Evolutionary conservation across 2,329 filamentous ascomycete species (phyloP), one percentile per base, ranked within the genome.

Genomic region (Coleophoma eucalyptorum): DNA sequence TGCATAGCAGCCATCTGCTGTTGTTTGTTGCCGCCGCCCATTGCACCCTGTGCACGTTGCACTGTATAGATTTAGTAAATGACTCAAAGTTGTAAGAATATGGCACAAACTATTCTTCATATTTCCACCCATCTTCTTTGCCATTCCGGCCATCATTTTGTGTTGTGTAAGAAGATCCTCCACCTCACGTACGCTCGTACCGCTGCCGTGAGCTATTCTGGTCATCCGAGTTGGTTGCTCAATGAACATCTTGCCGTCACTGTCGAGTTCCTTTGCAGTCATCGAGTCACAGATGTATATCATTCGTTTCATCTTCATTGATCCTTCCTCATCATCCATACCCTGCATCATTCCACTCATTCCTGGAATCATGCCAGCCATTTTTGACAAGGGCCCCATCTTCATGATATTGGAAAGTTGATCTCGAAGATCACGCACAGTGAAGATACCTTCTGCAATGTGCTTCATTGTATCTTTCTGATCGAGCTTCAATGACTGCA

Each of bases 391-490:
- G 0, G 94, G 94, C 0, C 94, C 94, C 94, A 99, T 97, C 75
- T 99, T 99, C 91, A 97, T 97, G 65, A 99, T 97, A 64, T 97
- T 97, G 52, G 87, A 88, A 12, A 99, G 83, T 67, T 99, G 95
- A 67, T 99, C 94, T 18, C 94, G 84, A 59, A 99, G 79, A 67
- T 99, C 94, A 50, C 94, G 87, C 33, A 99, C 81, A 0, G 94
- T 96, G 70, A 97, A 99, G 56, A 97, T 92, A 50, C 94, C 94
- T 65, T 97, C 93, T 6, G 90, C 88, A 58, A 99, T 95, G 73
- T 99, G 93, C 76, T 99, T 99, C 79, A 99, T 97, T 3, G 94
- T 97, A 63, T 97, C 93, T 72, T 99, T 97, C 60, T 97, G 94
- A 69, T 97, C 92, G 46, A 97, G 81, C 67, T 96, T 97, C 47